Conservation (phyloP, 768 basidiomycete genomes). For the Leccinum imitatum region DNA sequence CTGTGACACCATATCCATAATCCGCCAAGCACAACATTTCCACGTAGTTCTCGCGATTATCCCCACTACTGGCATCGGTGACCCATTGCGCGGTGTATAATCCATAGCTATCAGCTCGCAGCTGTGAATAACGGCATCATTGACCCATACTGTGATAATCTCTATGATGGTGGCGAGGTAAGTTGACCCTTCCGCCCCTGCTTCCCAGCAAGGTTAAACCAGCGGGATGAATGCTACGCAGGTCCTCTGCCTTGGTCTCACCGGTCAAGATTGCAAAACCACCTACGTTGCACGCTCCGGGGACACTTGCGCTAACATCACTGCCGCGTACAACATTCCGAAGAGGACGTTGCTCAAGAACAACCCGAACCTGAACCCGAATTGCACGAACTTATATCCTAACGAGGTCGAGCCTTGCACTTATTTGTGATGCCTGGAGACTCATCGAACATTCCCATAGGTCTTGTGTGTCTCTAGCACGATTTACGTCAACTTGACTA, state of each 20-base stretch:
- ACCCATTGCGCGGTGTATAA: too few relatives aligned
- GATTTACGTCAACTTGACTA: conserved; percentile 26
- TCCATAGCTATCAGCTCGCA: too few relatives aligned
- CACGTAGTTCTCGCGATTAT: conserved; percentile 43
- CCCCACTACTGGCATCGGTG: too few relatives aligned
- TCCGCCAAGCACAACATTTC: conserved; percentile 53
- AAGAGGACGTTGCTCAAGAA: conserved; percentile 50
- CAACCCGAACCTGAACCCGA: conserved; percentile 60
- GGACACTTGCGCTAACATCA: conserved; percentile 52
- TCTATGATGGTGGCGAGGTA: conserved; percentile 49
- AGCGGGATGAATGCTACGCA: conserved; percentile 12
- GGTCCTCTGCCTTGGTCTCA: conserved; percentile 56
- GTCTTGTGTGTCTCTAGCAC: conserved; percentile 15
- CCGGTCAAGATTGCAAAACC: conserved; percentile 55
- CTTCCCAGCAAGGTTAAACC: neutral
- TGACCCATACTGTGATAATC: conserved; percentile 34
- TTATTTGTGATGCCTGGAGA: neutral
- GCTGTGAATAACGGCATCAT: too few relatives aligned
- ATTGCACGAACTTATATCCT: conserved; percentile 55
- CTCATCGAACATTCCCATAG: conserved; percentile 12
- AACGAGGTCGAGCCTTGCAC: conserved; percentile 46
- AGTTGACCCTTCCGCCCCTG: neutral
- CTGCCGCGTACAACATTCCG: conserved; percentile 41
- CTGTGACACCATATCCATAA: conserved; percentile 60
- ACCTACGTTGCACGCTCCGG: conserved; percentile 46